phyloP scores from a whole-genome alignment of 352 stramenopile species.

The Pseudoperonospora humuli region DNA sequence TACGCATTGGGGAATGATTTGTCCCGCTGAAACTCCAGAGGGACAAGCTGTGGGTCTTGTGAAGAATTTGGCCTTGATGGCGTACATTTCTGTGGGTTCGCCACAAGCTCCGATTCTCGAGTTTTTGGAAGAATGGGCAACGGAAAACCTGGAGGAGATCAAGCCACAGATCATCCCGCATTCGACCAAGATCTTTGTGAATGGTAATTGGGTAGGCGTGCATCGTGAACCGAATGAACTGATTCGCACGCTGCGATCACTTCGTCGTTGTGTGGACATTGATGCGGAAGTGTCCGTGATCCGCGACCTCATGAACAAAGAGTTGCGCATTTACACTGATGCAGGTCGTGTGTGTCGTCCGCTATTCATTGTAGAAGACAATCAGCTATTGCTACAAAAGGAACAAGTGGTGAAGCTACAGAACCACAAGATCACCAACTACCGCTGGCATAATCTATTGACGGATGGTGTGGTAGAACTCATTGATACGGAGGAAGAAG shows the following conservation, averaged over 20 bases:
- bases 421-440: constrained; percentile 86
- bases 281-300: constrained; percentile 98
- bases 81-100: constrained; percentile 94
- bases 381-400: constrained; percentile 95
- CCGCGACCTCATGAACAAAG: constrained; percentile 96
- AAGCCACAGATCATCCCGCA: constrained; percentile 95
- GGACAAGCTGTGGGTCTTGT: constrained; percentile 93
- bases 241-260: constrained; percentile 91
- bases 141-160: constrained; percentile 97
- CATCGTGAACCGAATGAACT: constrained; percentile 96
- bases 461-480: constrained; percentile 96
- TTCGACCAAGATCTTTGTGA: constrained; percentile 99
- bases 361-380: constrained; percentile 97
- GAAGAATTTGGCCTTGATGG: constrained; percentile 99
- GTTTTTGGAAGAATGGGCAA: constrained; percentile 98
- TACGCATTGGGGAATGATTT: constrained; percentile 99
- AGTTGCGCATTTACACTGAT: constrained; percentile 99
- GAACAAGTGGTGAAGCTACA: constrained; percentile 95
- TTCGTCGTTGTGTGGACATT: constrained; percentile 96
- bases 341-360: constrained; percentile 97
- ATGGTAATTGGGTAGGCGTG: constrained; percentile 99
- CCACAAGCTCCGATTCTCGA: constrained; percentile 94
- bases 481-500: constrained; percentile 99
- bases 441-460: constrained; percentile 81
- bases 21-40: constrained; percentile 93